Evolutionary conservation across 2,329 filamentous ascomycete genomes (phyloP).

Genomic region (Fusarium odoratissimum): DNA sequence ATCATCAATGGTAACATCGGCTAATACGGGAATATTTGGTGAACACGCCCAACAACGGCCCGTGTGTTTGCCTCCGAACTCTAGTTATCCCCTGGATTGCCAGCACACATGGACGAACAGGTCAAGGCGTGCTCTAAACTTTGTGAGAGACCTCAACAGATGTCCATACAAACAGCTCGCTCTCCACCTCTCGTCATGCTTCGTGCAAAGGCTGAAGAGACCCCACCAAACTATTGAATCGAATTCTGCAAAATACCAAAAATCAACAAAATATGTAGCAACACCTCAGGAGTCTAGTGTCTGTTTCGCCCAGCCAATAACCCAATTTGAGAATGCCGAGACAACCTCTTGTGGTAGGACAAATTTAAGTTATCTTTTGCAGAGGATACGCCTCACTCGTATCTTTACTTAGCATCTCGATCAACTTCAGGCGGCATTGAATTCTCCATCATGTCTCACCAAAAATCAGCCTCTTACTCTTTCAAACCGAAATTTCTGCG

Average conservation of each 20-base stretch:
- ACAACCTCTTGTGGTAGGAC: slow-evolving; percentile 25
- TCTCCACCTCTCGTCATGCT: slow-evolving; percentile 11
- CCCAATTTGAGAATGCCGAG: slow-evolving; percentile 25
- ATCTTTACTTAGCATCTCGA: slow-evolving; percentile 18
- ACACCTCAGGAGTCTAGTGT: slow-evolving; percentile 29
- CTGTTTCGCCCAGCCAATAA: slow-evolving; percentile 21
- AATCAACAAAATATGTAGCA: not conserved
- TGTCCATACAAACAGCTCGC: not conserved
- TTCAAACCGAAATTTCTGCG: slow-evolving; percentile 23
- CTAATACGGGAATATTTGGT: slow-evolving; percentile 17
- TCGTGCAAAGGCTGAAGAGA: slow-evolving; percentile 4
- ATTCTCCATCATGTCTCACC: slow-evolving; percentile 33
- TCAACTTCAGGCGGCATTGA: slow-evolving; percentile 8
- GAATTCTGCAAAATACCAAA: slow-evolving; percentile 4
- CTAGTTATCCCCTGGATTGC: slow-evolving; percentile 13
- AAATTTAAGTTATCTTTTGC: not conserved
- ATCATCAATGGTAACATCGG: slow-evolving; percentile 20
- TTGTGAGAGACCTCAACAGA: slow-evolving; percentile 9
- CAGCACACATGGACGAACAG: slow-evolving; percentile 25
- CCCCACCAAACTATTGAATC: slow-evolving; percentile 32
- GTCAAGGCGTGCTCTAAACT: slow-evolving; percentile 1
- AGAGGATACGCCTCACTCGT: slow-evolving; percentile 21
- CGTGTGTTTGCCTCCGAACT: slow-evolving; percentile 34
- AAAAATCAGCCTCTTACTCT: slow-evolving; percentile 33
- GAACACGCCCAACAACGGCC: slow-evolving; percentile 33